These are phyloP conservation scores for Zasmidium angulare DNA, from an alignment of 2,329 filamentous ascomycete genomes.

Conservation along the genomic window DNA sequence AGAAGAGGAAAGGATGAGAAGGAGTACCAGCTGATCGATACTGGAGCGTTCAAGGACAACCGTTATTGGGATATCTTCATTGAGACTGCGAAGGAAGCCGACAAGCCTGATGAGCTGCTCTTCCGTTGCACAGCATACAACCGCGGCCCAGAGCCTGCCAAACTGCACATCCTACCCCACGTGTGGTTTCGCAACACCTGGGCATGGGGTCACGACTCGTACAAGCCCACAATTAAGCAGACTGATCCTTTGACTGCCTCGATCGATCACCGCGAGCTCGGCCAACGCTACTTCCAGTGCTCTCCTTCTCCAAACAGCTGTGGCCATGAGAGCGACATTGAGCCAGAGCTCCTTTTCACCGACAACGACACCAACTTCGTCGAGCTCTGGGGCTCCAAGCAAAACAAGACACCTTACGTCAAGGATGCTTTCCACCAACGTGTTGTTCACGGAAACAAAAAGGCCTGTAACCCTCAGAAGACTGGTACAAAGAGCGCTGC, in stretches of 20 bases:
- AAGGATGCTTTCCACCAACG: slow-evolving; percentile 93
- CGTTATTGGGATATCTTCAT: slow-evolving; percentile 97
- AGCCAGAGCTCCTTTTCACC: slow-evolving; percentile 84
- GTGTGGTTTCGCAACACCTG: slow-evolving; percentile 98
- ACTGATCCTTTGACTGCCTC: slow-evolving; percentile 67
- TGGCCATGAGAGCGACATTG: slow-evolving; percentile 74
- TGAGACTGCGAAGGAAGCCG: slow-evolving; percentile 90
- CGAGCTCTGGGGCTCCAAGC: slow-evolving; percentile 68
- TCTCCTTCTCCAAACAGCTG: slow-evolving; percentile 88
- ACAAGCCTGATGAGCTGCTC: slow-evolving; percentile 85
- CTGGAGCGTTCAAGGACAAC: slow-evolving; percentile 82
- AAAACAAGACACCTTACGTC: slow-evolving; percentile 77
- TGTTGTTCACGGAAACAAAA: slow-evolving; percentile 79
- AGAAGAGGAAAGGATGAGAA: slow-evolving; percentile 71
- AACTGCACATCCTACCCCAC: slow-evolving; percentile 89
- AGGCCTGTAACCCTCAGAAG: slow-evolving; percentile 75
- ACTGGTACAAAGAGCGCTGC: slow-evolving; percentile 85
- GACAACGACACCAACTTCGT: slow-evolving; percentile 93
- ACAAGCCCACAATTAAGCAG: slow-evolving; percentile 76
- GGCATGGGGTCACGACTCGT: slow-evolving; percentile 86
- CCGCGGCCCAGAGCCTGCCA: slow-evolving; percentile 83
- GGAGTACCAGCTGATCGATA: slow-evolving; percentile 92
- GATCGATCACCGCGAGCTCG: slow-evolving; percentile 77
- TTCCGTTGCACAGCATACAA: slow-evolving; percentile 98
- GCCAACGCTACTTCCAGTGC: slow-evolving; percentile 78